These are phyloP conservation scores for Pichia terricola DNA, from an alignment of 1,139 yeast species.

Conservation along the genomic window DNA sequence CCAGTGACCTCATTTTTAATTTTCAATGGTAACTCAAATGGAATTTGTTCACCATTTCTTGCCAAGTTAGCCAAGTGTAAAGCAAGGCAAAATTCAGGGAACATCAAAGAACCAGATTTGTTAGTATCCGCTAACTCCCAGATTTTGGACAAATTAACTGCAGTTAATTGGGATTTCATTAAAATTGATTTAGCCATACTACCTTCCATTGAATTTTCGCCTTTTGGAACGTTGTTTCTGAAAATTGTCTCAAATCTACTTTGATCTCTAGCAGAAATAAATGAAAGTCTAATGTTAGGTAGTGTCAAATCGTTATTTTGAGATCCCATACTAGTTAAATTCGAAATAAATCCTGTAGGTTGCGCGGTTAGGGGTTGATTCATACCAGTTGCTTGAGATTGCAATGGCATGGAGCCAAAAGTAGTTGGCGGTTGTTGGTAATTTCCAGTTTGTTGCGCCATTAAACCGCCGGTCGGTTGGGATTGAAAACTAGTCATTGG, in stretches of 20 bases:
- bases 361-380: conserved; percentile 25
- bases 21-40: conserved; percentile 59
- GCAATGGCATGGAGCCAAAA: conserved; percentile 25
- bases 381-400: conserved; percentile 28
- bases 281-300: conserved; percentile 67
- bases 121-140: conserved; percentile 90
- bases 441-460: conserved; percentile 14
- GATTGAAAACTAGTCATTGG: conserved; percentile 14
- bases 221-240: conserved; percentile 63
- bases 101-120: conserved; percentile 72
- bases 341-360: conserved; percentile 28
- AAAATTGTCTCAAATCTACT: conserved; percentile 76
- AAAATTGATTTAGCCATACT: conserved; percentile 72
- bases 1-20: conserved; percentile 78
- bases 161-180: conserved; percentile 69
- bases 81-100: conserved; percentile 93
- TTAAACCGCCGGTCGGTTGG: conserved; percentile 24
- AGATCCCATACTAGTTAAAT: conserved; percentile 27
- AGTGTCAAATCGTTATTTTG: conserved; percentile 37
- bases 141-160: conserved; percentile 71
- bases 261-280: conserved; percentile 79
- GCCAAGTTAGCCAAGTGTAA: conserved; percentile 79
- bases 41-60: conserved; percentile 69
- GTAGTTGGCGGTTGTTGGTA: conserved; percentile 22
- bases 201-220: conserved; percentile 70